Base-by-base conservation (phyloP, 495 filamentous ascomycete genomes). In the Lepidopterella palustris region DNA sequence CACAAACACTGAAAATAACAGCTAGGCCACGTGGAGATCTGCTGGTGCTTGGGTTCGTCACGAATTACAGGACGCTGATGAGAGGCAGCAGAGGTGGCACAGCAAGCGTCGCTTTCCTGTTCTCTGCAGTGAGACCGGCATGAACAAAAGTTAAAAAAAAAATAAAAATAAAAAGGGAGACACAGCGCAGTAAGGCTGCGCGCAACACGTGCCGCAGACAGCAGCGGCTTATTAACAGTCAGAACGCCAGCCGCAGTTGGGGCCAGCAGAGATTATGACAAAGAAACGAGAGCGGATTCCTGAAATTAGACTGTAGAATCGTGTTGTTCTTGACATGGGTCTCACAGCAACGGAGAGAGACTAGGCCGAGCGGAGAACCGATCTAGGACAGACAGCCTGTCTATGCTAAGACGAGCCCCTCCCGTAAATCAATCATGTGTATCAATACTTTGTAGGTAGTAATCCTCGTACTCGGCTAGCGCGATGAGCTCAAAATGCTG, bases 1-100 rank as follows among this genome's bases (percentile, higher is more conserved):
- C 51, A 32, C 15, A 50, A 31, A 2, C 1, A 18, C 27, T 28
- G 25, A 20, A 28, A 40, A 15, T 23, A 32, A 53, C 51, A 32
- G 27, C 51, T 31, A 24, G 29, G n/a, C 63, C 63, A 66, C 63
- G 63, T 66, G 63, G 63, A 45, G 59, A 66, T 66, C 63, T 45
- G 53, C 47, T 45, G 20, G 53, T 39, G 28, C 31, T 40, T 42
- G 15, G 61, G 60, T 45, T 23, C 31, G 51, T 45, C 49, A 55
- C 32, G 45, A 51, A 20, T 28, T 26, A 57, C 13, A 32, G 52
- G 61, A 63, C 28, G 40, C 28, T 40, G 42, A 45, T 59, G 54
- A 58, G 54, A 45, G 57, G 45, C 21, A 20, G 53, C 27, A 3
- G 18, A 18, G n/a, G n/a, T n/a, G n/a, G n/a, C n/a, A n/a, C n/a